Evolutionary conservation across 768 basidiomycete species (phyloP), one percentile per base, ranked within the genome.

Genomic region (Pleurotus tuoliensis): DNA sequence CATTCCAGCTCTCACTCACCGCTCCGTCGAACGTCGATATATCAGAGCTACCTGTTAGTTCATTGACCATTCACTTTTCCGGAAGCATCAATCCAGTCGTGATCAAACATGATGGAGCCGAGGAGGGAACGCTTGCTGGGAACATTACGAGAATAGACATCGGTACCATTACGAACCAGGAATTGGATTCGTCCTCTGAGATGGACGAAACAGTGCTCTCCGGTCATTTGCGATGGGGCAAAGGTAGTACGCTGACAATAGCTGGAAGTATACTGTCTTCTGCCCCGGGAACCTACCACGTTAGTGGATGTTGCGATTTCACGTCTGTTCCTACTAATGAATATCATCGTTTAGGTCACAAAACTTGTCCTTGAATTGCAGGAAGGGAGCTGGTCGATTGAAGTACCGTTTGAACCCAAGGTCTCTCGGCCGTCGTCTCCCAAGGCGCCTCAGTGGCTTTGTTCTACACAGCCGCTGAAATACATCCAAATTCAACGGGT

Each of bases 1-100:
- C 90, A 0, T 97, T 92, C 69, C 94, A 98, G 67, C 63, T 97
- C 6, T 73, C 77, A 6, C 65, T 97, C 27, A 69, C 75, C 2
- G 81, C 88, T 0, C 82, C 84, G 0, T 63, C 68, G 0, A 63
- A 70, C 3, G 73, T 81, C 11, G 66, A 75, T 0, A 74, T 92
- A 16, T 76, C 81, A 4, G 72, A 73, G 0, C 71, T 96, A 13
- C 80, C 87, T 0, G 82, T 97, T 62, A 66, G 79, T 0, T 77
- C 80, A 1, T 64, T 94, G 11, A 68, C 73, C 1, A 73, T 97
- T 5, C 69, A 81, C 41, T 87, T 94, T 63, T 79, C 81, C 59
- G 74, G 62, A 22, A 53, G 69, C n/a, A 37, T 56, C n/a, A 59
- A 71, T 1, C 83, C 88, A 0, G 53, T 90, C 25, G 60, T 80